A percentile compares a stretch with the other conserved stretches of the same genome.
Conservation (phyloP, 805 yeast genomes). For the Candida namnaoensis region DNA sequence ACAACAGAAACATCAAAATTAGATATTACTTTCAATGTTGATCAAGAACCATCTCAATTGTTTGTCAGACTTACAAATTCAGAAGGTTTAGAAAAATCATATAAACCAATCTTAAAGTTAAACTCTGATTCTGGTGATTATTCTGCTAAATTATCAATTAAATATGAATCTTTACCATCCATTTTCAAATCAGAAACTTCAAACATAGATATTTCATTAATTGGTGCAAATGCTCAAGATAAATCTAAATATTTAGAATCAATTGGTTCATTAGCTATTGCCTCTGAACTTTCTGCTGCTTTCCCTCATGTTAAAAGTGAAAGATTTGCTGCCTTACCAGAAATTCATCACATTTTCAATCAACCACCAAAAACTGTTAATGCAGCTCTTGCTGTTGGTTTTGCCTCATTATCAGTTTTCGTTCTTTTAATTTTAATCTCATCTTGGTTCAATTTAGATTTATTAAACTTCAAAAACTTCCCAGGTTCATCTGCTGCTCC, state of each 20-base stretch:
- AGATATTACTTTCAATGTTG: slow-evolving; percentile 11
- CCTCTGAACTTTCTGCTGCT: slow-evolving; percentile 8
- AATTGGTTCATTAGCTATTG: slow-evolving; percentile 13
- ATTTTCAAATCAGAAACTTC: slow-evolving; percentile 10
- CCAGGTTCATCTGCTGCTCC: slow-evolving; percentile 1
- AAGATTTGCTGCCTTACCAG: slow-evolving; percentile 15
- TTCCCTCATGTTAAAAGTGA: slow-evolving; percentile 7
- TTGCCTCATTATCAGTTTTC: slow-evolving; percentile 8
- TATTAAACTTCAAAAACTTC: slow-evolving; percentile 15
- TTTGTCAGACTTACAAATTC: slow-evolving; percentile 11
- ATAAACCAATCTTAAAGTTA: slow-evolving; percentile 14
- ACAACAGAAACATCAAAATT: slow-evolving; percentile 7
- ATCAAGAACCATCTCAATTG: slow-evolving; percentile 14
- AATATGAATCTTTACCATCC: slow-evolving; percentile 14
- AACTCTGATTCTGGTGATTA: not conserved
- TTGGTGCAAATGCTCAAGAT: slow-evolving; percentile 10
- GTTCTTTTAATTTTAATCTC: slow-evolving; percentile 7
- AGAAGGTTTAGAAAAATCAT: slow-evolving; percentile 16
- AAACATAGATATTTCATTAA: slow-evolving; percentile 7
- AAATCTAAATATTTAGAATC: not conserved
- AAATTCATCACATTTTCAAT: slow-evolving; percentile 18
- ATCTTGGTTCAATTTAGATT: slow-evolving; percentile 11
- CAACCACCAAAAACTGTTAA: slow-evolving; percentile 13
- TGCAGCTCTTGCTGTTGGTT: slow-evolving; percentile 9
- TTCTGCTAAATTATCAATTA: slow-evolving; percentile 8